Base-by-base conservation (phyloP, 1,284 basidiomycete species). In the Paramarasmius palmivorus region DNA sequence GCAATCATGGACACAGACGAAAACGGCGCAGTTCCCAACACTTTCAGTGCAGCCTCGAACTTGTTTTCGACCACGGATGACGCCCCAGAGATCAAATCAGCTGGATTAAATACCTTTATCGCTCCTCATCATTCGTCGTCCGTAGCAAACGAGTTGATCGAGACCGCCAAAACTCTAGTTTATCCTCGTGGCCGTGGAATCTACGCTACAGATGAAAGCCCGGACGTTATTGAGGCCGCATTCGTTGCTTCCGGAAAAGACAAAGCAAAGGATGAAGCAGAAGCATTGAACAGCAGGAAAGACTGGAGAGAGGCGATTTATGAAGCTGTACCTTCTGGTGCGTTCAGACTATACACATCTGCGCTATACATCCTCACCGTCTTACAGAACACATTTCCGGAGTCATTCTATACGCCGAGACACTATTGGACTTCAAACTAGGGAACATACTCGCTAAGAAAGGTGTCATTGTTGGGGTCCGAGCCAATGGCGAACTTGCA, bases 131-230 rank as follows among this genome's bases (percentile, higher is more conserved):
- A 79, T 53, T 71, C 72, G 23, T 65, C 69, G 12, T 66, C 68
- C 36, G 68, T 73, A 19, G 75, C 76, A 2, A 61, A 71, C 46
- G 72, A 74, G 51, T 63, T 81, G 52, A 76, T 79, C 36, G 60
- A 63, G 14, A 75, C 70, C 4, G 76, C 77, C 8, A 66, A 68
- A 32, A 70, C 73, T 6, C 61, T 81, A 29, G 78, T 81, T 2
- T 66, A 73, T 59, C 74, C 76, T 26, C 71, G 71, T 32, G 78
- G 78, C 19, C 78, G 74, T 61, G 81, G 79, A 10, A 76, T 81
- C 38, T 81, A 81, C 50, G 80, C 80, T 10, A 80, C 79, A 8
- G 80, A 81, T 57, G 79, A 82, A 58, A 70, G 75, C 12, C 73
- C 77, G 17, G 72, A 77, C 36, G 73, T 63, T 17, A 75, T 79